Evolutionary conservation across 345 rosid genomes (phyloP), one percentile per base, ranked within the genome.

Genomic region (Mangifera indica): DNA sequence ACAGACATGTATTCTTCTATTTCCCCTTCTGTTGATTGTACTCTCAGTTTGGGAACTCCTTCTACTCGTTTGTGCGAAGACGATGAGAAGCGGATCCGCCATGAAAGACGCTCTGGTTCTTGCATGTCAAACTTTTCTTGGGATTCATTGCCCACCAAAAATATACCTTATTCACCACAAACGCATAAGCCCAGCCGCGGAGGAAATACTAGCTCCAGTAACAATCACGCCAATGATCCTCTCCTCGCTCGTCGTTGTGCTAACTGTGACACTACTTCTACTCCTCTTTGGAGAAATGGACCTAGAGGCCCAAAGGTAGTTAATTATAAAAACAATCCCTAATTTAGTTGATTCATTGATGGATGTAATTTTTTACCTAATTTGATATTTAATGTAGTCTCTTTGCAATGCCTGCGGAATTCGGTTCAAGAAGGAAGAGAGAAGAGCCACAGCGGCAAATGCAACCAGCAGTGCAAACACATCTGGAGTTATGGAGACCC

Each of bases 341-440:
- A 37, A 5, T 37, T 37, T 37, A 37, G 42, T 37, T 1, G 7
- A 3, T 0, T 55, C 12, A 26, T 21, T 20, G 9, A n/a, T 3
- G 15, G 34, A 29, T 29, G 3, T 29, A 46, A 9, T 5, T 37
- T 7, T 6, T 37, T 37, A 37, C 7, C 42, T 37, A 37, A 37
- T 37, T 5, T 37, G 42, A 37, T 37, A 37, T 37, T 6, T 5
- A 37, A 26, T 70, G 75, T 85, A 92, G 97, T 90, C 97, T 2
- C 84, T 92, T 4, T 92, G 97, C 84, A 92, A 92, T 79, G 97
- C 97, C 1, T 92, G 97, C 67, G 97, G 97, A 69, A 92, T 92
- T 79, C 87, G 97, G 79, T 92, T 87, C 86, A 92, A 90, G 85
- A 92, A 92, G 70, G 97, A 92, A 81, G 92, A 92, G 83, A 84